These are phyloP conservation scores for Russula sp. DNA, from an alignment of 768 basidiomycete species.

Conservation along the genomic window DNA sequence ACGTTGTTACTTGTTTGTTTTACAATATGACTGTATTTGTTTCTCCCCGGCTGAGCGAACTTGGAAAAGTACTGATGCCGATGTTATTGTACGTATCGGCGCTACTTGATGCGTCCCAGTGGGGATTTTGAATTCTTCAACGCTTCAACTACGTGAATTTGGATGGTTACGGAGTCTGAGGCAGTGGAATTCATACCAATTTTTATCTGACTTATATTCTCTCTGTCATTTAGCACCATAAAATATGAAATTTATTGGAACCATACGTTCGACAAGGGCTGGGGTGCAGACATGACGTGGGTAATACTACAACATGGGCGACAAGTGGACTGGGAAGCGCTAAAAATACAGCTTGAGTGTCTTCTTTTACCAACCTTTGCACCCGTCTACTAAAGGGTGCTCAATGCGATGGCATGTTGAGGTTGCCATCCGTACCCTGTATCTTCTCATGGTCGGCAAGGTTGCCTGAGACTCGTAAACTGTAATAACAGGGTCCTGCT, in stretches of 20 bases:
- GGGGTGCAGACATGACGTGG: neutral
- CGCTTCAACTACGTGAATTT: too few relatives aligned
- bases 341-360: slow-evolving; percentile 15
- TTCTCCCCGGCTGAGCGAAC: too few relatives aligned
- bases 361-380: neutral
- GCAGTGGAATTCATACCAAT: too few relatives aligned
- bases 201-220: neutral
- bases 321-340: neutral
- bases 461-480: slow-evolving; percentile 85
- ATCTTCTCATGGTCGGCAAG: slow-evolving; percentile 86
- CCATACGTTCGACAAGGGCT: too few relatives aligned
- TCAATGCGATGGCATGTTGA: slow-evolving; percentile 46
- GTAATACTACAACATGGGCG: neutral
- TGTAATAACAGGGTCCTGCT: slow-evolving; percentile 72
- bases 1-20: too few relatives aligned
- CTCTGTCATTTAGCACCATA: neutral
- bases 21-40: too few relatives aligned
- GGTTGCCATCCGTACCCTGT: slow-evolving; percentile 66
- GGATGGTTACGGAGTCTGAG: too few relatives aligned
- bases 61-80: neutral
- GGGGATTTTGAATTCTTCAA: too few relatives aligned
- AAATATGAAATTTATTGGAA: neutral
- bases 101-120: neutral
- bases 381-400: too few relatives aligned
- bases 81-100: neutral